Base-by-base conservation (phyloP, 83 land plant species). In the Isoetes engelmannii region DNA sequence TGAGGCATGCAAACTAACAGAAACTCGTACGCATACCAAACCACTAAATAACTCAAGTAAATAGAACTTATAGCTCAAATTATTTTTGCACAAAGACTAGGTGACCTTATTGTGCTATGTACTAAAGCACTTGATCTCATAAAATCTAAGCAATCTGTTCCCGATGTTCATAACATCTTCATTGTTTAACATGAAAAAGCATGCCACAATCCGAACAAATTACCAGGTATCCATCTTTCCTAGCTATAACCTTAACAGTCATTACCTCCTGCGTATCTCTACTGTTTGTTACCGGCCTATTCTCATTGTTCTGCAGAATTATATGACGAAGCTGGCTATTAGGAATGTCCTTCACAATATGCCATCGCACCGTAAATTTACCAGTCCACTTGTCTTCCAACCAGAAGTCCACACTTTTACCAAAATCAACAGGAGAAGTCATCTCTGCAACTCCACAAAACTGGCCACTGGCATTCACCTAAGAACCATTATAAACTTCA, bases 261-360 rank as follows among this genome's bases (percentile, higher is more conserved):
- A 59, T 59, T 18, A 59, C 62, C 62, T 59, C 62, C 28, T 59
- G 62, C 10, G 62, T 59, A 42, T 51, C 62, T 59, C 62, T 59
- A 19, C 62, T 59, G 62, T 59, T 59, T 7, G 62, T 51, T 12
- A 59, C 19, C 9, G 62, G 62, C 62, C 28, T 59, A 42, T 18
- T 59, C 13, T 51, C 62, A 19, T 59, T 59, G 62, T 59, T 59
- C 62, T 59, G 28, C 9, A 59, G 62, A 59, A 59, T 59, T 59
- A 59, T 59, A 17, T 59, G 62, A 18, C 62, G 62, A 42, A 12
- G 28, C 10, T 59, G 62, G 20, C 62, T 37, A 59, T 59, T 59
- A 12, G 62, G 12, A 42, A 59, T 59, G 28, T 59, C 62, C 62
- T 59, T 59, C 28, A 59, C 28, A 42, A 59, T 12, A 59, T 59